Evolutionary conservation across 495 filamentous ascomycete genomes (phyloP).

Genomic region (Aspergillus conjunctus): DNA sequence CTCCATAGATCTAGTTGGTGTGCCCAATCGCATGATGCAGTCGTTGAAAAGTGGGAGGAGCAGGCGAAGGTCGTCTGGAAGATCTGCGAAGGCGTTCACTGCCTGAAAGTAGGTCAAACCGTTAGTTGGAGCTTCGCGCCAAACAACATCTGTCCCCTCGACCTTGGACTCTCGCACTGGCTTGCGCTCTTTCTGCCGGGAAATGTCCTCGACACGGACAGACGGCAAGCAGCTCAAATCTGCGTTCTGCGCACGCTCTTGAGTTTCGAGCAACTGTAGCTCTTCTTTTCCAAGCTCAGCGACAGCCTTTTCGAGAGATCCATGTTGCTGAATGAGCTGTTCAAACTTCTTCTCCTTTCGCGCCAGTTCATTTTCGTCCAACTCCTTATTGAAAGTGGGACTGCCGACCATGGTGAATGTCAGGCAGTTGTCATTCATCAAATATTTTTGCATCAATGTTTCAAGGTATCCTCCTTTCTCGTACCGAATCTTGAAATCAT

Average conservation of each 20-base stretch:
- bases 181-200: conserved; percentile 71
- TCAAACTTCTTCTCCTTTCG: conserved; percentile 70
- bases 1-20: conserved; percentile 85
- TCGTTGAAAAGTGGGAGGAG: conserved; percentile 91
- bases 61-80: conserved; percentile 82
- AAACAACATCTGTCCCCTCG: conserved; percentile 73
- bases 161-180: conserved; percentile 67
- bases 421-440: conserved; percentile 81
- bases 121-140: conserved; percentile 91
- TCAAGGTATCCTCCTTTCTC: conserved; percentile 79
- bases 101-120: conserved; percentile 95
- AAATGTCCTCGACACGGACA: conserved; percentile 84
- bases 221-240: conserved; percentile 88
- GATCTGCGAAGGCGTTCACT: conserved; percentile 71
- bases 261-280: conserved; percentile 76
- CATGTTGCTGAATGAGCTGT: conserved; percentile 66
- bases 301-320: conserved; percentile 69
- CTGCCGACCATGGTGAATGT: conserved; percentile 95
- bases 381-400: conserved; percentile 65
- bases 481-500: conserved; percentile 73
- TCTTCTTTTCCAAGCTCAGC: conserved; percentile 72
- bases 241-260: conserved; percentile 77
- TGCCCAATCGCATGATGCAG: conserved; percentile 89
- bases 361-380: conserved; percentile 75
- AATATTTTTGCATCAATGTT: conserved; percentile 81